phyloP scores from a whole-genome alignment of 768 basidiomycete genomes.

The Suillus variegatus region DNA sequence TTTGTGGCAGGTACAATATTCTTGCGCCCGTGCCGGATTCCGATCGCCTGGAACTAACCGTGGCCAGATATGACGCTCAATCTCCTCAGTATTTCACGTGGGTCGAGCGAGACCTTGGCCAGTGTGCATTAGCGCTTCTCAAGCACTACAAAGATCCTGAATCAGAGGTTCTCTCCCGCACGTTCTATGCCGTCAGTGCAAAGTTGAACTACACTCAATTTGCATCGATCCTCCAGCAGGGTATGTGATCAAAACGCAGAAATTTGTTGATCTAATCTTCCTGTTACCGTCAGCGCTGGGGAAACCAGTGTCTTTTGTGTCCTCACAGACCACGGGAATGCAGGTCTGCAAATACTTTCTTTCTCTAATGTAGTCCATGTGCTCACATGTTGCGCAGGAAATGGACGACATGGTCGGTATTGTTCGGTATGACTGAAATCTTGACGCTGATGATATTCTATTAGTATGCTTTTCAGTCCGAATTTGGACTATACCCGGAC shows the following conservation, averaged over 20 bases:
- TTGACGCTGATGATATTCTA: neutral
- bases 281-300: slow-evolving; percentile 18
- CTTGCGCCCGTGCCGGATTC: slow-evolving; percentile 15
- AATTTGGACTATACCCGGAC: slow-evolving; percentile 24
- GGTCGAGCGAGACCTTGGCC: slow-evolving; percentile 27
- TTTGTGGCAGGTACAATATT: slow-evolving; percentile 7
- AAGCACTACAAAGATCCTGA: slow-evolving; percentile 25
- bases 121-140: slow-evolving; percentile 21
- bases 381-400: slow-evolving; percentile 12
- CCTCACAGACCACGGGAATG: slow-evolving; percentile 16
- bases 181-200: slow-evolving; percentile 27
- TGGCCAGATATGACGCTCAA: slow-evolving; percentile 21
- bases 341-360: slow-evolving; percentile 13
- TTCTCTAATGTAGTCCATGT: neutral
- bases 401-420: slow-evolving; percentile 26
- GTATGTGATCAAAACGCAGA: slow-evolving; percentile 4
- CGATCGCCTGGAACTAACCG: slow-evolving; percentile 18
- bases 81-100: slow-evolving; percentile 23
- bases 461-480: slow-evolving; percentile 27
- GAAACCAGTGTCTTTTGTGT: slow-evolving; percentile 28
- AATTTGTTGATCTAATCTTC: neutral
- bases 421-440: slow-evolving; percentile 1
- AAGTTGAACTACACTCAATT: slow-evolving; percentile 21
- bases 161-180: slow-evolving; percentile 21
- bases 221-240: slow-evolving; percentile 17